phyloP scores from a whole-genome alignment of 768 basidiomycete genomes.

The Lactarius sp. region DNA sequence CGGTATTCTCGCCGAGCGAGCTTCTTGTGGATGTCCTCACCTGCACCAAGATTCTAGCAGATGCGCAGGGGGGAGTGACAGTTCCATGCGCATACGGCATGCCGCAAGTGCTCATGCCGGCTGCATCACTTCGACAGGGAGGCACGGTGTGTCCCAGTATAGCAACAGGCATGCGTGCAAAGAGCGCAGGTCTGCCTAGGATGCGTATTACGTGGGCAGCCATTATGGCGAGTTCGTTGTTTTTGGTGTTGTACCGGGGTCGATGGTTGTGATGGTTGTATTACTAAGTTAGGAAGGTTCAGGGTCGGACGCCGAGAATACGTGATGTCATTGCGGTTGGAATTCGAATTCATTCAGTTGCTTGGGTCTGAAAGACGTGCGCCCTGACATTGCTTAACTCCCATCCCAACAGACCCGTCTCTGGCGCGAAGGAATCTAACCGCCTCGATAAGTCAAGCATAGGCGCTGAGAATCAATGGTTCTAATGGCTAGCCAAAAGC shows the following conservation, averaged over 20 bases:
- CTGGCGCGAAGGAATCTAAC: no score
- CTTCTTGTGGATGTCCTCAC: constrained; percentile 50
- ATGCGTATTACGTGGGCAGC: constrained; percentile 17
- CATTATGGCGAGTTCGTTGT: constrained; percentile 11
- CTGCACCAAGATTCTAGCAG: constrained; percentile 39
- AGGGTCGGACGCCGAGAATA: neutral
- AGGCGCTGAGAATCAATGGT: no score
- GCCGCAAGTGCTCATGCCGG: constrained; percentile 42
- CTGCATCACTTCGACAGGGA: constrained; percentile 28
- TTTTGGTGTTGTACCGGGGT: constrained; percentile 13
- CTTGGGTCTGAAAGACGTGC: no score
- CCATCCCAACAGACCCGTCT: no score
- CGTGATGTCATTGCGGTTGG: no score
- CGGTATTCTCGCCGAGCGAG: constrained; percentile 39
- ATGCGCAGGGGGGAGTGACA: constrained; percentile 39
- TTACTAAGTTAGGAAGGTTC: neutral
- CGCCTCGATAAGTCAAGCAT: no score
- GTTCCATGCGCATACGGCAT: constrained; percentile 40
- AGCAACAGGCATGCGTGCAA: constrained; percentile 22
- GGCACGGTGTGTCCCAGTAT: constrained; percentile 27
- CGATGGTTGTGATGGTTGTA: constrained; percentile 10
- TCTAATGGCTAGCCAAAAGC: no score
- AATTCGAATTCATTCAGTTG: no score
- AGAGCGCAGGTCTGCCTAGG: constrained; percentile 10
- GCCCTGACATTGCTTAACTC: no score